phyloP scores from a whole-genome alignment of 2,329 filamentous ascomycete genomes.

The Pseudofabraea citricarpa region DNA sequence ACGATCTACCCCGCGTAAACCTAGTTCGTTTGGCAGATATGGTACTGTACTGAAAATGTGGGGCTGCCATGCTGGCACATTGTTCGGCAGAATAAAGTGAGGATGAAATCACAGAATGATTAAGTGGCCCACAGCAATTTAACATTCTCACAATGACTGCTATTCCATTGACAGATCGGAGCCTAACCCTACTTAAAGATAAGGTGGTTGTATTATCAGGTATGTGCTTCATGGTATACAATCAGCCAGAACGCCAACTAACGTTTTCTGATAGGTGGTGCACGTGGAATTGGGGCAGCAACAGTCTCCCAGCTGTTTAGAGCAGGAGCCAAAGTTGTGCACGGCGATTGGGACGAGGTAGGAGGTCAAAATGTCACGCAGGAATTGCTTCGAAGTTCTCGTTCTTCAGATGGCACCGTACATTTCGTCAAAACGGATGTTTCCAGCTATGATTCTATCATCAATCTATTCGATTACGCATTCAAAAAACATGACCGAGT shows the following conservation, averaged over 20 bases:
- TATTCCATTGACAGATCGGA: constrained; percentile 37
- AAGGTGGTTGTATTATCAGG: constrained; percentile 47
- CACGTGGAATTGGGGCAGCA: constrained; percentile 54
- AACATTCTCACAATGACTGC: constrained; percentile 36
- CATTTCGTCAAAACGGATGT: constrained; percentile 34
- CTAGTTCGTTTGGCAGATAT: too few species aligned
- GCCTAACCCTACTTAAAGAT: constrained; percentile 36
- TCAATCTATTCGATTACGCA: constrained; percentile 44
- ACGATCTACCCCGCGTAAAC: too few species aligned
- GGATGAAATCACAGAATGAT: too few species aligned
- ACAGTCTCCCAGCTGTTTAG: constrained; percentile 46
- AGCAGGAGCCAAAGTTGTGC: constrained; percentile 50
- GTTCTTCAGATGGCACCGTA: constrained; percentile 17
- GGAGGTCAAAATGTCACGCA: constrained; percentile 16
- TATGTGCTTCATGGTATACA: constrained; percentile 11
- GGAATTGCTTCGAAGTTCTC: constrained; percentile 34
- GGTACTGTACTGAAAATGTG: too few species aligned
- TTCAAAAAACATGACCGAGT: constrained; percentile 25
- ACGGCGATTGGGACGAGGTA: constrained; percentile 34
- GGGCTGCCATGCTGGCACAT: too few species aligned
- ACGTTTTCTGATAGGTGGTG: constrained; percentile 36
- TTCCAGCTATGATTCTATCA: constrained; percentile 39
- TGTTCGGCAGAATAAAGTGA: too few species aligned
- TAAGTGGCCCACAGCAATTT: too few species aligned
- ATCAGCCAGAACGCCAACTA: not conserved